Conservation (phyloP, 768 basidiomycete genomes). For the Pholiota conissans region DNA sequence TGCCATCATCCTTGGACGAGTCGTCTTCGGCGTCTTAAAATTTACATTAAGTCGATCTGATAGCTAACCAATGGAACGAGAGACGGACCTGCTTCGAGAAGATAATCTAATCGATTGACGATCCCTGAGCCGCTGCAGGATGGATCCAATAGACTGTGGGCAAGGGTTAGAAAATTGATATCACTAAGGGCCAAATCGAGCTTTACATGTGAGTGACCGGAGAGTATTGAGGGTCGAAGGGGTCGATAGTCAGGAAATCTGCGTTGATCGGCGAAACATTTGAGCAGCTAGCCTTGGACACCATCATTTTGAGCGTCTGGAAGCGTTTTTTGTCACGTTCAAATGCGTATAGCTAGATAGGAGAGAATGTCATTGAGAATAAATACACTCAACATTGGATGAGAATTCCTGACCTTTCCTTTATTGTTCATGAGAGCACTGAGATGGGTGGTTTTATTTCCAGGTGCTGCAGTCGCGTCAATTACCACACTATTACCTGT, state of each 20-base stretch:
- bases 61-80: constrained; percentile 1
- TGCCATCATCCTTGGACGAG: constrained; percentile 52
- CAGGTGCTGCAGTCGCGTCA: constrained; percentile 95
- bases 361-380: background rate
- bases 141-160: constrained; percentile 81
- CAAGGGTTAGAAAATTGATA: constrained; percentile 1
- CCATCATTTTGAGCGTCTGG: constrained; percentile 81
- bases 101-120: constrained; percentile 84
- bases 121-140: constrained; percentile 97
- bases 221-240: constrained; percentile 58
- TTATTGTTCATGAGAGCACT: constrained; percentile 83
- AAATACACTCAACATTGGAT: background rate
- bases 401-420: constrained; percentile 60
- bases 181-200: constrained; percentile 1
- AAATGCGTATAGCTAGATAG: constrained; percentile 78
- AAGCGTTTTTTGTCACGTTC: constrained; percentile 85
- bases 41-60: background rate
- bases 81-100: constrained; percentile 67
- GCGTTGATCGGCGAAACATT: constrained; percentile 76
- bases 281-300: constrained; percentile 76
- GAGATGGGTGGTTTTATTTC: constrained; percentile 96
- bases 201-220: constrained; percentile 86
- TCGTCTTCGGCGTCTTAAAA: constrained; percentile 56
- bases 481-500: constrained; percentile 61
- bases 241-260: constrained; percentile 85